Evolutionary conservation across 192 early-diverging fungal genomes (phyloP).

Genomic region (Obelidium mucronatum): DNA sequence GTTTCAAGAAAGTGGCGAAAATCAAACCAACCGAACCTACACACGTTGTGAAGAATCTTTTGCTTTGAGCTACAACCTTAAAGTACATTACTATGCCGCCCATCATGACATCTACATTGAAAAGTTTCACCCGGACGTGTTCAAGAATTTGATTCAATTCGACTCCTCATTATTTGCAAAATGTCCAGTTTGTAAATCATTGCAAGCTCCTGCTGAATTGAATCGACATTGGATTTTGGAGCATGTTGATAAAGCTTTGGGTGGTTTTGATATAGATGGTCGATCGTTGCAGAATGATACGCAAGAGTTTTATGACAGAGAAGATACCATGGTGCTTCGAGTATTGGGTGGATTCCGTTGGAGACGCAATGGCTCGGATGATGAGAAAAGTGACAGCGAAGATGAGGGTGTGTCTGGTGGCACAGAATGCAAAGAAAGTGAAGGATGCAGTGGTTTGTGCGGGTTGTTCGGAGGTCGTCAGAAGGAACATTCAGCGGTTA

Average conservation of each 20-base stretch:
- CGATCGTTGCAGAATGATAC: not conserved
- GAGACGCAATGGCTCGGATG: not conserved
- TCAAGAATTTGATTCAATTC: not conserved
- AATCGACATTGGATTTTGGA: constrained; percentile 27
- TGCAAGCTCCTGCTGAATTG: not conserved
- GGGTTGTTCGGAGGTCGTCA: not conserved
- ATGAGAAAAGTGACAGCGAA: not conserved
- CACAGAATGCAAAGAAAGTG: not conserved
- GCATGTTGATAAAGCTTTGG: constrained; percentile 20
- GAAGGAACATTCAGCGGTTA: not conserved
- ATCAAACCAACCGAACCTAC: not conserved
- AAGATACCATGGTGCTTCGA: constrained; percentile 11
- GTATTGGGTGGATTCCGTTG: constrained; percentile 18
- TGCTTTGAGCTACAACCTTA: not conserved
- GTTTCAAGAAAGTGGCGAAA: not conserved
- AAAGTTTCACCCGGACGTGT: constrained; percentile 11
- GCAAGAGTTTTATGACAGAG: not conserved
- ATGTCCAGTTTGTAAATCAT: constrained; percentile 10
- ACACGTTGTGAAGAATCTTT: constrained; percentile 7
- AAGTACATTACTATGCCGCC: constrained; percentile 29
- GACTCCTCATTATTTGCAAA: not conserved
- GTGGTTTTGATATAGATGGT: constrained; percentile 5
- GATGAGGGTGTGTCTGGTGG: not conserved
- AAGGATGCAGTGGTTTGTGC: constrained; percentile 2
- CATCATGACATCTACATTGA: constrained; percentile 29